Evolutionary conservation across 1,284 basidiomycete genomes (phyloP).

Genomic region (Marasmius sp.): DNA sequence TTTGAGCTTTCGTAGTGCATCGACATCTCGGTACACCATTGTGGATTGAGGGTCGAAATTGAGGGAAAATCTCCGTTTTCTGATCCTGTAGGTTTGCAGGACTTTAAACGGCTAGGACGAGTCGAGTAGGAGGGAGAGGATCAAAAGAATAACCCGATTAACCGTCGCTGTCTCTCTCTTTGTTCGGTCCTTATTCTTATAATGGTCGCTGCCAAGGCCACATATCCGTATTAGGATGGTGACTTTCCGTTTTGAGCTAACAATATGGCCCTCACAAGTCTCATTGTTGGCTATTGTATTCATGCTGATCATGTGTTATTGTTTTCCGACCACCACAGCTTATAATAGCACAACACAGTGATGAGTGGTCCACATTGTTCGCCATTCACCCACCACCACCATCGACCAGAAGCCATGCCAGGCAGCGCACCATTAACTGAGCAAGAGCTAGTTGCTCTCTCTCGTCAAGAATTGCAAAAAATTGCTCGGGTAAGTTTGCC

Average conservation of each 20-base stretch:
- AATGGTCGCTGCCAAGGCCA: not conserved
- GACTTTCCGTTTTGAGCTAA: slow-evolving; percentile 9
- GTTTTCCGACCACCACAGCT: not conserved
- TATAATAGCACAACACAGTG: not conserved
- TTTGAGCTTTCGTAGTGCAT: slow-evolving; percentile 1
- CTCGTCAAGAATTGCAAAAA: slow-evolving; percentile 1
- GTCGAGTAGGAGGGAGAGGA: no score
- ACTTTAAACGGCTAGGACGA: no score
- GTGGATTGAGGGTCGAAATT: not conserved
- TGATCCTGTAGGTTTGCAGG: no score
- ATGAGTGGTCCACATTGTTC: not conserved
- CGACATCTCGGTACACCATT: not conserved
- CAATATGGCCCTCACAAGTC: slow-evolving; percentile 1
- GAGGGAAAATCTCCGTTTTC: not conserved
- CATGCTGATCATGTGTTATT: not conserved
- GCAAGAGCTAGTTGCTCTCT: not conserved
- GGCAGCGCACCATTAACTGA: not conserved
- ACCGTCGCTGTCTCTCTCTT: no score
- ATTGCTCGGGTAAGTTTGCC: not conserved
- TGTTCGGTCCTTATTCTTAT: not conserved
- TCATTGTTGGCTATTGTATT: not conserved
- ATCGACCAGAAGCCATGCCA: not conserved
- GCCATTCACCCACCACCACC: not conserved
- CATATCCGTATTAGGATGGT: slow-evolving; percentile 1
- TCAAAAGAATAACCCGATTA: no score